Percentiles rank a stretch among this genome's conserved stretches.
Evolutionary conservation across 495 filamentous ascomycete genomes (phyloP).

Genomic region (Gamarada debralockiae): DNA sequence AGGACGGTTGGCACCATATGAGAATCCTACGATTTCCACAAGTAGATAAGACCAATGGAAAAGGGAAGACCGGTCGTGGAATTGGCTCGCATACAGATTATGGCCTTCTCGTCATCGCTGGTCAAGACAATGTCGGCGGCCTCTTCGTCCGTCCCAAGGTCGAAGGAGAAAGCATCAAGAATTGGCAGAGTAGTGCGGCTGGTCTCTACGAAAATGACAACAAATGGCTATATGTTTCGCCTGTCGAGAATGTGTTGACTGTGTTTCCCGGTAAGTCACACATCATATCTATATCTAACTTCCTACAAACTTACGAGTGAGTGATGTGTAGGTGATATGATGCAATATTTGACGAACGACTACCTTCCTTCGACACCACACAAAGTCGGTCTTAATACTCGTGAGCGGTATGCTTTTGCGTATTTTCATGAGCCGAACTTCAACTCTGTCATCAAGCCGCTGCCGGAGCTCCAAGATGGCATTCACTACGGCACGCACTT

Average conservation of each 20-base stretch:
- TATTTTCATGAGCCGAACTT: slow-evolving; percentile 48
- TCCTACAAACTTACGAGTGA: background rate
- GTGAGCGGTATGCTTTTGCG: slow-evolving; percentile 37
- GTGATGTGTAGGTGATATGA: slow-evolving; percentile 41
- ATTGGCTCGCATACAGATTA: slow-evolving; percentile 46
- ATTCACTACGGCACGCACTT: slow-evolving; percentile 46
- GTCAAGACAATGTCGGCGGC: slow-evolving; percentile 41
- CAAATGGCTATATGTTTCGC: slow-evolving; percentile 39
- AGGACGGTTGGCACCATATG: slow-evolving; percentile 46
- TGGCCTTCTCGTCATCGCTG: slow-evolving; percentile 39
- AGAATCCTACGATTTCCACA: slow-evolving; percentile 39
- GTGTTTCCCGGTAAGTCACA: slow-evolving; percentile 38
- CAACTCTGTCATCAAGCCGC: slow-evolving; percentile 35
- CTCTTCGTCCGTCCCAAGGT: slow-evolving; percentile 37
- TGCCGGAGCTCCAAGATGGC: slow-evolving; percentile 28
- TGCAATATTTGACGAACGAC: slow-evolving; percentile 40
- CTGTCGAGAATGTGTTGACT: slow-evolving; percentile 33
- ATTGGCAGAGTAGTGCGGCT: slow-evolving; percentile 40
- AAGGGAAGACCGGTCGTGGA: slow-evolving; percentile 38
- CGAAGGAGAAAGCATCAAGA: slow-evolving; percentile 33
- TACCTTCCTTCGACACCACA: slow-evolving; percentile 39
- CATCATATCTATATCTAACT: background rate
- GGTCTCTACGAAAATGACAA: slow-evolving; percentile 38
- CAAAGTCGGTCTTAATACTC: slow-evolving; percentile 43
- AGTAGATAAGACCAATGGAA: slow-evolving; percentile 36